A percentile compares a stretch with the other conserved stretches of the same genome.
Evolutionary conservation across 192 early-diverging fungal genomes (phyloP).

Genomic region (Chytriomyces sp.): DNA sequence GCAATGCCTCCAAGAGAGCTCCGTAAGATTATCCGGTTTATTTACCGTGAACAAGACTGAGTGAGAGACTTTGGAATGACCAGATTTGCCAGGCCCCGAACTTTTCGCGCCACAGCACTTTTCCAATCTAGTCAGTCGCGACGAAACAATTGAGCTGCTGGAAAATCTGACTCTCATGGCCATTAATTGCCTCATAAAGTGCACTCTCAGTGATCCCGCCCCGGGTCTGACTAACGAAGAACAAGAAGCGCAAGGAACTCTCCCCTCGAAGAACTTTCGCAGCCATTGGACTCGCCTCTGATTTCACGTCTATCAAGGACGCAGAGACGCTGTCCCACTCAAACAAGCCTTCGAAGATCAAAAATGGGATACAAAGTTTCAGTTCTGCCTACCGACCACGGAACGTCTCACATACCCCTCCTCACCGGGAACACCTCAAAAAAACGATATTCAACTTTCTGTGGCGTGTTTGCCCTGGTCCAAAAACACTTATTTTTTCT

Average conservation of each 20-base stretch:
- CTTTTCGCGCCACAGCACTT: constrained; percentile 63
- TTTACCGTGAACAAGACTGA: constrained; percentile 78
- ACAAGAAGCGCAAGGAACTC: not conserved
- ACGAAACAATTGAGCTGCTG: constrained; percentile 94
- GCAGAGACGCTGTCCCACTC: constrained; percentile 32
- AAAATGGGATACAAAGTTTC: constrained; percentile 78
- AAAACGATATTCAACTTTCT: constrained; percentile 91
- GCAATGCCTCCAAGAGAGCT: too few species aligned
- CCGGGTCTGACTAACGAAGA: constrained; percentile 50
- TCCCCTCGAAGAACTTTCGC: constrained; percentile 12
- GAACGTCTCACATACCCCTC: constrained; percentile 87
- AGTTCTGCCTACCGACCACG: constrained; percentile 76
- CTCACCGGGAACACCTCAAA: constrained; percentile 79
- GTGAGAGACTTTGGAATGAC: constrained; percentile 40
- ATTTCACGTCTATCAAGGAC: constrained; percentile 17
- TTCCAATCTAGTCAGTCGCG: constrained; percentile 93
- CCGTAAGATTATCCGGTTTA: too few species aligned
- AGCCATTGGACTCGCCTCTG: constrained; percentile 4
- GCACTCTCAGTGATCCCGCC: constrained; percentile 71
- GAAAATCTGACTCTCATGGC: constrained; percentile 85
- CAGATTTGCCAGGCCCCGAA: not conserved
- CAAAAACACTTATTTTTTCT: constrained; percentile 91
- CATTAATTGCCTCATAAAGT: constrained; percentile 85
- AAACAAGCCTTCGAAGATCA: constrained; percentile 64
- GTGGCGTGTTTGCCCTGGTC: constrained; percentile 99